A percentile compares a stretch with the other conserved stretches of the same genome.
These are phyloP conservation scores for Croton setiger DNA, from an alignment of 441 rosid genomes.

Conservation along the genomic window DNA sequence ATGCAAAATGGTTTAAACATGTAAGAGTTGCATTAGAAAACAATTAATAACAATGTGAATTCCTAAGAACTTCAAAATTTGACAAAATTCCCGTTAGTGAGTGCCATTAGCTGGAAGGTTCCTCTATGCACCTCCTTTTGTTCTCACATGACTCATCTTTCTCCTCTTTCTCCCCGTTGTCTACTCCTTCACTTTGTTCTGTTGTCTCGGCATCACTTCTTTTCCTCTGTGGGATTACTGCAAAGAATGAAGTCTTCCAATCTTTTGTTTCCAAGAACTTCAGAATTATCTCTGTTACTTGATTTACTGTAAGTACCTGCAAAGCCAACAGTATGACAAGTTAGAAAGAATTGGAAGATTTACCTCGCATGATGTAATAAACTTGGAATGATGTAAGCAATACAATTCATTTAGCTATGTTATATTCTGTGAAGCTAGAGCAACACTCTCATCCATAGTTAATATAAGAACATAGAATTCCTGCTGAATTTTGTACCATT, in stretches of 20 bases:
- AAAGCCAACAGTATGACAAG: not conserved
- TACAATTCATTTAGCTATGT: too few species aligned
- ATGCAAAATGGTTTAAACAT: too few species aligned
- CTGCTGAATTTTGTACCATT: too few species aligned
- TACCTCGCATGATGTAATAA: too few species aligned
- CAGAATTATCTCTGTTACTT: slow-evolving; percentile 82
- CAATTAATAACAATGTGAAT: not conserved
- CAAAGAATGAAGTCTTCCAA: slow-evolving; percentile 84
- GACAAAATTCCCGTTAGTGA: not conserved
- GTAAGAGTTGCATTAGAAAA: too few species aligned
- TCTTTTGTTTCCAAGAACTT: slow-evolving; percentile 73
- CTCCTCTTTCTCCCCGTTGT: slow-evolving; percentile 25
- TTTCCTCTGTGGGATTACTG: slow-evolving; percentile 84
- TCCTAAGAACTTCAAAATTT: not conserved
- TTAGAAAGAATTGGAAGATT: not conserved
- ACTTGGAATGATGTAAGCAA: too few species aligned
- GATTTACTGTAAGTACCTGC: slow-evolving; percentile 93
- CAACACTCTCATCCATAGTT: too few species aligned
- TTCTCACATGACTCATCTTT: slow-evolving; percentile 29
- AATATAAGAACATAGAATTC: too few species aligned
- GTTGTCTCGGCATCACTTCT: slow-evolving; percentile 33
- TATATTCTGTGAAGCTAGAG: too few species aligned
- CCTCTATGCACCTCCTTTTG: slow-evolving; percentile 38
- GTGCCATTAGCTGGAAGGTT: slow-evolving; percentile 19
- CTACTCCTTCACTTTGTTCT: slow-evolving; percentile 22